Percentiles rank a stretch among this genome's conserved stretches.
These are phyloP conservation scores for Solanum virginianum DNA, from an alignment of 257 asterid genomes.

Conservation along the genomic window DNA sequence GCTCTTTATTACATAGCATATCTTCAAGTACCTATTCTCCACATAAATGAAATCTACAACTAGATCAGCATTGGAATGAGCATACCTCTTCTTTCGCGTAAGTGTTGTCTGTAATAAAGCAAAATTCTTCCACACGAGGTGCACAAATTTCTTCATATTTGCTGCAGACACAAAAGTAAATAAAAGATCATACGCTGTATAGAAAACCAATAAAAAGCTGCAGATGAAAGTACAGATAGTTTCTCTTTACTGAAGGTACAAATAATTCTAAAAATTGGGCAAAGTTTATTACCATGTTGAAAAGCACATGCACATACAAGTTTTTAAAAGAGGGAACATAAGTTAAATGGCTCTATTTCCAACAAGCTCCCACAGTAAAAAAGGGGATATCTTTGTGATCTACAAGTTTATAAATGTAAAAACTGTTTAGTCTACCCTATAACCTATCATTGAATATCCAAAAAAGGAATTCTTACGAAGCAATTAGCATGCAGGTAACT, in stretches of 20 bases:
- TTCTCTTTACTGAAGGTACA: not conserved
- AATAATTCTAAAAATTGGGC: not conserved
- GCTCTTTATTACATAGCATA: not conserved
- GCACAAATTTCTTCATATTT: slow-evolving; percentile 96
- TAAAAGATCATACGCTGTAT: slow-evolving; percentile 1
- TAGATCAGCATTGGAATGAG: not conserved
- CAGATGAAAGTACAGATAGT: not conserved
- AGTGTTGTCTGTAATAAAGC: slow-evolving; percentile 90
- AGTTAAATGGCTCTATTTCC: not conserved
- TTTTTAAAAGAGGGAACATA: not conserved
- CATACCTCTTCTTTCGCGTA: slow-evolving; percentile 81
- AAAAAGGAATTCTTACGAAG: slow-evolving; percentile 55
- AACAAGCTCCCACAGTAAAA: not conserved
- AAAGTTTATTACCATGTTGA: not conserved
- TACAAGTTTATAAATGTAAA: not conserved
- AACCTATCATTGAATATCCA: not conserved
- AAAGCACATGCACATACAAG: not conserved
- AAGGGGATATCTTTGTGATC: not conserved
- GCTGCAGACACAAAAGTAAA: slow-evolving; percentile 30
- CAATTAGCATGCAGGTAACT: slow-evolving; percentile 95
- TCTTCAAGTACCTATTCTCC: not conserved
- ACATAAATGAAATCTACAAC: not conserved
- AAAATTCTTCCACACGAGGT: slow-evolving; percentile 87
- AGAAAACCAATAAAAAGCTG: not conserved
- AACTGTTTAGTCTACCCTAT: not conserved